Evolutionary conservation across 2,329 filamentous ascomycete species (phyloP).

Genomic region (Sporothrix variecibatus): DNA sequence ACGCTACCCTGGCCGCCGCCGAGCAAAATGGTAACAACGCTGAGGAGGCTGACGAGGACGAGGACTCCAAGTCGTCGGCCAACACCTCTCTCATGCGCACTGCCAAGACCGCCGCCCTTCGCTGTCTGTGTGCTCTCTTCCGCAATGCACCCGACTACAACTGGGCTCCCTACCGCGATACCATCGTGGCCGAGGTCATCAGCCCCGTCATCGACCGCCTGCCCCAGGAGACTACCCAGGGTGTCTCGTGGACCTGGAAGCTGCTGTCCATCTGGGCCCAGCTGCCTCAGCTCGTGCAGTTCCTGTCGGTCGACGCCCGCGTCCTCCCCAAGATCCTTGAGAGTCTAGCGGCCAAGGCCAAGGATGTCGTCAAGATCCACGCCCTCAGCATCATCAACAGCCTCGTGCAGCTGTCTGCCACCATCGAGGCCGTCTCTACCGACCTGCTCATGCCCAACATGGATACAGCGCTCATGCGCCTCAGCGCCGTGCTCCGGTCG

Average conservation of each 20-base stretch:
- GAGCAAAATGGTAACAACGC: conserved; percentile 42
- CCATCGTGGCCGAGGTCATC: conserved; percentile 74
- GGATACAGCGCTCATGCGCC: conserved; percentile 54
- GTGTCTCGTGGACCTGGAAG: conserved; percentile 78
- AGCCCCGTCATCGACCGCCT: conserved; percentile 76
- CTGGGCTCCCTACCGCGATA: conserved; percentile 70
- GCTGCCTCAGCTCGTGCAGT: conserved; percentile 64
- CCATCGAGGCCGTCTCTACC: conserved; percentile 52
- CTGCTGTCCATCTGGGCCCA: conserved; percentile 81
- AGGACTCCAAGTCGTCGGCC: background rate
- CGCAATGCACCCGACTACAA: conserved; percentile 66
- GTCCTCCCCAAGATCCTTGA: conserved; percentile 73
- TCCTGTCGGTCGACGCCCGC: conserved; percentile 63
- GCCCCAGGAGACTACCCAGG: conserved; percentile 82
- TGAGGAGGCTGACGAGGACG: conserved; percentile 31
- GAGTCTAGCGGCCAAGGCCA: conserved; percentile 64
- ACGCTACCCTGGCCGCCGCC: conserved; percentile 28
- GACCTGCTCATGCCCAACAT: conserved; percentile 57
- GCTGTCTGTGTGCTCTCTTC: conserved; percentile 79
- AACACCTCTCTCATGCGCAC: conserved; percentile 62
- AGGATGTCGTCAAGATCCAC: conserved; percentile 84
- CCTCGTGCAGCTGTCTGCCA: conserved; percentile 62
- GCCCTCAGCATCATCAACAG: conserved; percentile 74
- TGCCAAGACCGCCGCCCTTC: conserved; percentile 72
- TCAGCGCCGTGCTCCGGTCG: conserved; percentile 27